These are phyloP conservation scores for Geotrichum carabidarum DNA, from an alignment of 1,139 yeast species.

Conservation along the genomic window DNA sequence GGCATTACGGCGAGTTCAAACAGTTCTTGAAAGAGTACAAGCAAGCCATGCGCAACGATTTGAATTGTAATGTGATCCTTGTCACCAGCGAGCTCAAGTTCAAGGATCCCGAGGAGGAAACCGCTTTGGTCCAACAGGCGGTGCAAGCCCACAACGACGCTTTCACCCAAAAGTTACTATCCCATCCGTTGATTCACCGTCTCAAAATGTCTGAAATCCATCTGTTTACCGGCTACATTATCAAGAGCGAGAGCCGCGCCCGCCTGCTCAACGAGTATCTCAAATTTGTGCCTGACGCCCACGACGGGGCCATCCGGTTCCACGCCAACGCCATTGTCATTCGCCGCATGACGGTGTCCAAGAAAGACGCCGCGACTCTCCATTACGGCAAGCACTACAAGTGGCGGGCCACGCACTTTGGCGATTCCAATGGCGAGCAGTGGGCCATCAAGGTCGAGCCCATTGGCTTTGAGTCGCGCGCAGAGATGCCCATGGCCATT, in stretches of 20 bases:
- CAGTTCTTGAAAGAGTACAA: slow-evolving; percentile 33
- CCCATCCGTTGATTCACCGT: slow-evolving; percentile 2
- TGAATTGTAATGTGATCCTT: slow-evolving; percentile 32
- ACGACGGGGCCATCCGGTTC: slow-evolving; percentile 5
- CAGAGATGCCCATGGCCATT: slow-evolving; percentile 19
- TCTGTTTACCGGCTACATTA: slow-evolving; percentile 14
- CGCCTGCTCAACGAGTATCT: slow-evolving; percentile 4
- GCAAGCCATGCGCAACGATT: slow-evolving; percentile 27
- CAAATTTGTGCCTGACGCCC: neutral
- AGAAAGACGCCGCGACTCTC: slow-evolving; percentile 5
- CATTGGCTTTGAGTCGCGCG: slow-evolving; percentile 3
- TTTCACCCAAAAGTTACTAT: slow-evolving; percentile 4
- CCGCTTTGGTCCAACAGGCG: slow-evolving; percentile 31
- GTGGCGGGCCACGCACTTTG: slow-evolving; percentile 33
- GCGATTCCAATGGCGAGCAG: slow-evolving; percentile 22
- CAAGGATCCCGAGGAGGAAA: slow-evolving; percentile 36
- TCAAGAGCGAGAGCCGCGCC: slow-evolving; percentile 13
- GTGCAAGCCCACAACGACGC: slow-evolving; percentile 34
- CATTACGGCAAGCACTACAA: slow-evolving; percentile 11
- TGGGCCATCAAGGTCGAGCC: slow-evolving; percentile 33
- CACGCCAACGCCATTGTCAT: slow-evolving; percentile 17
- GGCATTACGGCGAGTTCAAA: slow-evolving; percentile 39
- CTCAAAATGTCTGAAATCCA: slow-evolving; percentile 5
- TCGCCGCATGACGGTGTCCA: slow-evolving; percentile 7
- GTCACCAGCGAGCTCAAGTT: slow-evolving; percentile 29